Evolutionary conservation across 257 asterid species (phyloP).

Genomic region (Nemophila menziesii): DNA sequence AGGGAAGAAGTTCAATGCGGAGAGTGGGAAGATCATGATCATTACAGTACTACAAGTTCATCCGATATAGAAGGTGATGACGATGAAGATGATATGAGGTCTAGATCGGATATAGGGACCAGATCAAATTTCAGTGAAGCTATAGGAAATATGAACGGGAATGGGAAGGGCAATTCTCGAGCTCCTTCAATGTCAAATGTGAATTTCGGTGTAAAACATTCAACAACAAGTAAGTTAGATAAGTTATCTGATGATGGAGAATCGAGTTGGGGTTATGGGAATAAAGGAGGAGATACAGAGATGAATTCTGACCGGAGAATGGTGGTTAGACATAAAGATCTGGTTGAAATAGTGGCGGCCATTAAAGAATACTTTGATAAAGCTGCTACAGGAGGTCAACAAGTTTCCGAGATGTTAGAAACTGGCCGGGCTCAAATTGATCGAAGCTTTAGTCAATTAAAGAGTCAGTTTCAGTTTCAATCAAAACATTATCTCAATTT

Average conservation of each 20-base stretch:
- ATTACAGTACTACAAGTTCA: constrained; percentile 40
- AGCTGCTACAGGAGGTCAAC: constrained; percentile 86
- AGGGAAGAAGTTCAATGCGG: constrained; percentile 96
- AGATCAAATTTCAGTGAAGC: constrained; percentile 31
- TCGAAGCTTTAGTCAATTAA: constrained; percentile 75
- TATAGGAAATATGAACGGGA: constrained; percentile 6
- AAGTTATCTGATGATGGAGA: constrained; percentile 45
- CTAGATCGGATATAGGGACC: constrained; percentile 49
- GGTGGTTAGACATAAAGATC: constrained; percentile 81
- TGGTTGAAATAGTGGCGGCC: constrained; percentile 83
- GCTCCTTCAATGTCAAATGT: constrained; percentile 11
- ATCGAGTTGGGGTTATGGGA: constrained; percentile 66
- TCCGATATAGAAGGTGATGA: constrained; percentile 41
- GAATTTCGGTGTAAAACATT: constrained; percentile 8
- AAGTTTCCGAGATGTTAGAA: constrained; percentile 87
- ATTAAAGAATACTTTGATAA: constrained; percentile 68
- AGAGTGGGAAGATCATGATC: constrained; percentile 92
- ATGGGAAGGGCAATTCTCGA: constrained; percentile 1
- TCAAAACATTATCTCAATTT: neutral
- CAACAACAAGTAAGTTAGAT: constrained; percentile 26
- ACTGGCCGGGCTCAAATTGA: constrained; percentile 84
- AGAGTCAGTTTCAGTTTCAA: constrained; percentile 38
- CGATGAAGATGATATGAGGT: constrained; percentile 31
- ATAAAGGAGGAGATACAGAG: constrained; percentile 24
- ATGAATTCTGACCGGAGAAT: constrained; percentile 49